Conservation (phyloP, 202 grass and related monocot genomes). For the Panicum hallii region DNA sequence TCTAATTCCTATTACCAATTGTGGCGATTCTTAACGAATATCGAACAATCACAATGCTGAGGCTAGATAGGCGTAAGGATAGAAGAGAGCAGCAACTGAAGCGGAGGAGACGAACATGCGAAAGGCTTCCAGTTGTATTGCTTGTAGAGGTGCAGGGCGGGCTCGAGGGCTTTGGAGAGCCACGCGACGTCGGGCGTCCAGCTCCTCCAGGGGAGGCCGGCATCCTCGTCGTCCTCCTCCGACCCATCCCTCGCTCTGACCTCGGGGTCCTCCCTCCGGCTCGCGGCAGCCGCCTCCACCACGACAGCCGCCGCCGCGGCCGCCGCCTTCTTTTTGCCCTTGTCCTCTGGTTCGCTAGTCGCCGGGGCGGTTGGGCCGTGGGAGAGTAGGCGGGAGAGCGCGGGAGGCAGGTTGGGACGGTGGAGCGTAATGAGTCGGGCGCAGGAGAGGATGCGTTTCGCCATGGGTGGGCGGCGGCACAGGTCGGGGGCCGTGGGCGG, state of each 20-base stretch:
- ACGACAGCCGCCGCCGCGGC: conserved; percentile 1
- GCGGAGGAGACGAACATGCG: conserved; percentile 19
- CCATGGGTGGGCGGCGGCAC: conserved; percentile 48
- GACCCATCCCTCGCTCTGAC: conserved; percentile 40
- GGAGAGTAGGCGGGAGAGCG: conserved; percentile 51
- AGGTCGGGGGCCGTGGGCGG: neutral
- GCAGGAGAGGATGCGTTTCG: conserved; percentile 65
- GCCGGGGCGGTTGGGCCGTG: neutral
- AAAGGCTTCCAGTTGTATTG: conserved; percentile 61
- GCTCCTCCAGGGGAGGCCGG: conserved; percentile 53
- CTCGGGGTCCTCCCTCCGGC: conserved; percentile 5
- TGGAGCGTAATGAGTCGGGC: conserved; percentile 49
- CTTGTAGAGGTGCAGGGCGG: conserved; percentile 61
- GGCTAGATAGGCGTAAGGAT: neutral
- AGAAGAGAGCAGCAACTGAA: neutral
- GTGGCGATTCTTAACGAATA: neutral
- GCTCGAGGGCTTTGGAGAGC: conserved; percentile 89
- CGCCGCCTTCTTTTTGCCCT: conserved; percentile 12
- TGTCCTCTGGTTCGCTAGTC: conserved; percentile 17
- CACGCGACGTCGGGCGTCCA: conserved; percentile 85
- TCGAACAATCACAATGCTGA: neutral
- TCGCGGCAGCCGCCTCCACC: conserved; percentile 29
- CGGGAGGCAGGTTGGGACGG: conserved; percentile 34
- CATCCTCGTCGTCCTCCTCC: conserved; percentile 49
- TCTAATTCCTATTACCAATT: neutral